phyloP scores from a whole-genome alignment of 2,329 filamentous ascomycete genomes.

The Eutypella sp. region DNA sequence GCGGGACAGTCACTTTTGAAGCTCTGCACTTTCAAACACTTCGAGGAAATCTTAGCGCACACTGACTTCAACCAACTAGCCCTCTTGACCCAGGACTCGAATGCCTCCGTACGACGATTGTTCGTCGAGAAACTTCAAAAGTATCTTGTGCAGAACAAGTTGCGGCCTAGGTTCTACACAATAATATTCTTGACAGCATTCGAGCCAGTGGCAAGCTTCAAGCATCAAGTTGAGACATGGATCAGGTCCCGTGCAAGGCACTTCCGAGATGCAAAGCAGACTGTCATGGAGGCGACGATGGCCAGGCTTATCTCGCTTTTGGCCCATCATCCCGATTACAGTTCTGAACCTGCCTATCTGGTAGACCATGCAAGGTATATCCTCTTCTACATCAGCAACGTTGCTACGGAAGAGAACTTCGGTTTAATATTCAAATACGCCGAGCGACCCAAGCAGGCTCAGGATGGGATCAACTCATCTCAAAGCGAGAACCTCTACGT shows the following conservation, averaged over 20 bases:
- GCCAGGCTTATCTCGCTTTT: conserved; percentile 80
- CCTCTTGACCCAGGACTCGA: conserved; percentile 72
- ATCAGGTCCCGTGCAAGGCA: conserved; percentile 72
- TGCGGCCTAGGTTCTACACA: conserved; percentile 77
- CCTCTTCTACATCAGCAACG: conserved; percentile 77
- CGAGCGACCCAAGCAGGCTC: conserved; percentile 85
- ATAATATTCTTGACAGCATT: conserved; percentile 88
- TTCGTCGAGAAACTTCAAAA: conserved; percentile 89
- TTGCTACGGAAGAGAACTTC: conserved; percentile 82
- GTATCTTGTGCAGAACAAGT: conserved; percentile 69
- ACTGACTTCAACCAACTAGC: conserved; percentile 77
- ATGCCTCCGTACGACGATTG: conserved; percentile 66
- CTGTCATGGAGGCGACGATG: conserved; percentile 74
- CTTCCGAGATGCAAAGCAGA: conserved; percentile 55
- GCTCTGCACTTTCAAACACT: conserved; percentile 68
- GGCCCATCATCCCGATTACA: conserved; percentile 91
- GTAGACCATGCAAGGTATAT: conserved; percentile 84
- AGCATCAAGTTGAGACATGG: conserved; percentile 78
- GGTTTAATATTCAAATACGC: conserved; percentile 87
- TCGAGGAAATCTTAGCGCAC: conserved; percentile 71
- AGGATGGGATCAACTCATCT: conserved; percentile 67
- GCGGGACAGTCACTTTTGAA: conserved; percentile 81
- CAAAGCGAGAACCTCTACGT: conserved; percentile 75
- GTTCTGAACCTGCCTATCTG: conserved; percentile 59
- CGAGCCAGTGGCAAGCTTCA: conserved; percentile 72